Evolutionary conservation across 495 filamentous ascomycete species (phyloP).

Genomic region (Viridothelium virens): DNA sequence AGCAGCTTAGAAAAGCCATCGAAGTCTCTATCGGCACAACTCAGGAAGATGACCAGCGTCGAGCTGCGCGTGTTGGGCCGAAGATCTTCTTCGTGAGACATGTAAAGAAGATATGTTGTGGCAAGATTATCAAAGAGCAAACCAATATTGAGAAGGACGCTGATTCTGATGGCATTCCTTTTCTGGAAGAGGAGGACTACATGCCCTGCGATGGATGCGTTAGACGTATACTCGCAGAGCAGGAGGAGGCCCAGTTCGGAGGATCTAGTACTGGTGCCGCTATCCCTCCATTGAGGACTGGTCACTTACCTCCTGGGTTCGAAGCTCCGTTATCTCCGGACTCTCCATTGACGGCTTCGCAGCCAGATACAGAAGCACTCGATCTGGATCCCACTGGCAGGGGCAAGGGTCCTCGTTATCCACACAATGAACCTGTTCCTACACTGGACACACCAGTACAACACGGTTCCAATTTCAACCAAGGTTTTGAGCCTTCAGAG

Average conservation of each 20-base stretch:
- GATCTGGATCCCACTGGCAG: background rate
- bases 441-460: background rate
- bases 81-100: slow-evolving; percentile 6
- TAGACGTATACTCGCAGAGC: background rate
- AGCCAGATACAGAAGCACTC: background rate
- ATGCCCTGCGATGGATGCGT: slow-evolving; percentile 1
- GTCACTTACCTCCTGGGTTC: background rate
- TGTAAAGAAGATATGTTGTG: slow-evolving; percentile 5
- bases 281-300: background rate
- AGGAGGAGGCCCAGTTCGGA: background rate
- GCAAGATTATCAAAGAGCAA: background rate
- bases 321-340: background rate
- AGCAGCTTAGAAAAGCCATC: background rate
- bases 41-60: slow-evolving; percentile 1
- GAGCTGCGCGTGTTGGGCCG: background rate
- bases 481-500: background rate
- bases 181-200: slow-evolving; percentile 4
- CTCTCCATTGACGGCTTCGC: background rate
- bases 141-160: slow-evolving; percentile 5
- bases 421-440: background rate
- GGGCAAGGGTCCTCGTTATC: background rate
- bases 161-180: slow-evolving; percentile 7
- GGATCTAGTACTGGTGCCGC: background rate
- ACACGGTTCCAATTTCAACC: background rate
- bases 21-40: background rate